A percentile compares a stretch with the other conserved stretches of the same genome.
Evolutionary conservation across 2,329 filamentous ascomycete genomes (phyloP).

Genomic region (Teratosphaeria destructans): DNA sequence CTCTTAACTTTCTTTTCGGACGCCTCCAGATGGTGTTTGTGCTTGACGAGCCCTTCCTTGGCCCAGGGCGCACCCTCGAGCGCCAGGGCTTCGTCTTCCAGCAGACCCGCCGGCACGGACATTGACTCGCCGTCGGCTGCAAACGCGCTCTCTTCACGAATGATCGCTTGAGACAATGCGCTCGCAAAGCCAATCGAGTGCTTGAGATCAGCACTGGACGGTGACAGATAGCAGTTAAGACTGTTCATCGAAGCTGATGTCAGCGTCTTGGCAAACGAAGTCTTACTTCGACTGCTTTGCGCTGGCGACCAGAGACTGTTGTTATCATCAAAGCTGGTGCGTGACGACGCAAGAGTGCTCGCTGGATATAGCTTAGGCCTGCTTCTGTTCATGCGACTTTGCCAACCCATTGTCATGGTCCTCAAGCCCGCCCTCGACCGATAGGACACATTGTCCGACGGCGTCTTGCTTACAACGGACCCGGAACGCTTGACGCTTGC

Average conservation of each 20-base stretch:
- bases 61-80: slow-evolving; percentile 94
- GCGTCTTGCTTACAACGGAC: slow-evolving; percentile 84
- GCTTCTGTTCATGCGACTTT: slow-evolving; percentile 68
- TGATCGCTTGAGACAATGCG: slow-evolving; percentile 90
- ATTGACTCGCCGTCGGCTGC: slow-evolving; percentile 30
- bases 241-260: slow-evolving; percentile 90
- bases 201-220: slow-evolving; percentile 64
- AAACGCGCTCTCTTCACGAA: slow-evolving; percentile 59
- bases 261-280: slow-evolving; percentile 81
- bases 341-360: slow-evolving; percentile 77
- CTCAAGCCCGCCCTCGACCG: slow-evolving; percentile 57
- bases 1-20: slow-evolving; percentile 88
- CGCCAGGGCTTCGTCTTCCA: slow-evolving; percentile 88
- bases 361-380: slow-evolving; percentile 64
- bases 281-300: slow-evolving; percentile 81
- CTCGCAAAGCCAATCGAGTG: slow-evolving; percentile 97
- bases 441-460: slow-evolving; percentile 64
- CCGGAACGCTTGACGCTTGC: slow-evolving; percentile 64
- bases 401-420: slow-evolving; percentile 60
- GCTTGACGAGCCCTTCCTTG: slow-evolving; percentile 89
- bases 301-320: slow-evolving; percentile 88
- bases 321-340: slow-evolving; percentile 87
- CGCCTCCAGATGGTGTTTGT: slow-evolving; percentile 91
- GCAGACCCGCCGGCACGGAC: slow-evolving; percentile 34
- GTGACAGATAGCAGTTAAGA: slow-evolving; percentile 62